Base-by-base conservation (phyloP, 345 rosid genomes). In the Hevea brasiliensis region DNA sequence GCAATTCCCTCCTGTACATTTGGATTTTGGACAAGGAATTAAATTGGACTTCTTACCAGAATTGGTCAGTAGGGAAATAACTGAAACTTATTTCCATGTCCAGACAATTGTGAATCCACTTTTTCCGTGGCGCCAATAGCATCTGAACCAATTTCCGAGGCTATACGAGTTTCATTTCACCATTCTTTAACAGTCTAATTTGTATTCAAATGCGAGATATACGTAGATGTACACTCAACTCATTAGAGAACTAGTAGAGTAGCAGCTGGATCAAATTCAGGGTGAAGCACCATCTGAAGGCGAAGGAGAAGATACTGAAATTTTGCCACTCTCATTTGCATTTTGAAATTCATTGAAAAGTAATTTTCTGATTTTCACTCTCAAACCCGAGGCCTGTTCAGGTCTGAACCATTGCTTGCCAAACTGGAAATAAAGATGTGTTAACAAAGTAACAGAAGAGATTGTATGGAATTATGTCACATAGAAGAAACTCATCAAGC, bases 401-500 rank as follows among this genome's bases (percentile, higher is more conserved):
- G 97, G 97, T 76, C 68, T 86, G 82, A 95, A 95, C 99, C 99
- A 92, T 61, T 76, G 75, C 82, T 82, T 87, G 79, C 96, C 90
- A 72, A 95, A 88, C 99, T 95, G 86, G 61, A 84, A 62, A 77
- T 20, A 7, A 29, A 62, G 47, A 73, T 5, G 51, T 18, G 60
- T 54, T 44, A 65, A 67, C 29, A 40, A 59, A 21, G 54, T 9
- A 50, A 69, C 48, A 72, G 26, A 20, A 40, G 73, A 37, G 2
- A 61, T 13, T 6, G 53, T 12, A 18, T 9, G 32, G 53, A 51
- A 59, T 51, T 29, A 56, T 56, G 44, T 59, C 53, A 26, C 17
- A 48, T 4, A 42, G 3, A 63, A 61, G 24, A 71, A 57, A 7
- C 17, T 41, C 40, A 21, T 62, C 37, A 45, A 27, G 29, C 23